phyloP scores from a whole-genome alignment of 208 protist genomes.

The Leptomonas seymouri region DNA sequence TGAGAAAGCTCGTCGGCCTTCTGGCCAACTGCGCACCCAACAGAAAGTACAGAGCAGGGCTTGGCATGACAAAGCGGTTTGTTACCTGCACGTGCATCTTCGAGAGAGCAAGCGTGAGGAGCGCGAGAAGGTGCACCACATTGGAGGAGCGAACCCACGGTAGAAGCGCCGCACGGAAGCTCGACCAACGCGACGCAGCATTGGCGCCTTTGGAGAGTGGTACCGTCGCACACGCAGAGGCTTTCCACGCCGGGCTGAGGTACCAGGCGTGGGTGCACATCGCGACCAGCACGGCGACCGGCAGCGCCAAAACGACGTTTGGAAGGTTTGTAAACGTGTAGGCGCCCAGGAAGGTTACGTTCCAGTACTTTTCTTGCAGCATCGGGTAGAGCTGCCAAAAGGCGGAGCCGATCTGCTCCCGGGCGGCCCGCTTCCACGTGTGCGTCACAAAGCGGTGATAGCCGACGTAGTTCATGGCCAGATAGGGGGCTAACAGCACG shows the following conservation, averaged over 20 bases:
- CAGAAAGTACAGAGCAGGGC: constrained; percentile 73
- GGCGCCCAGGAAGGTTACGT: constrained; percentile 61
- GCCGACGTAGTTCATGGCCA: constrained; percentile 61
- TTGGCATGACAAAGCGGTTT: constrained; percentile 73
- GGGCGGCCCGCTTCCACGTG: constrained; percentile 29
- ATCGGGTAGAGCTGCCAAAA: constrained; percentile 72
- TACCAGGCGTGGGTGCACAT: constrained; percentile 34
- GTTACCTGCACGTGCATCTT: constrained; percentile 82
- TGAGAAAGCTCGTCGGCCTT: constrained; percentile 31
- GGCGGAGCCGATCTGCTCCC: constrained; percentile 21
- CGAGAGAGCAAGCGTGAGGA: constrained; percentile 51
- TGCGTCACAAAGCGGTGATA: constrained; percentile 49
- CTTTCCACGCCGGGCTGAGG: constrained; percentile 22
- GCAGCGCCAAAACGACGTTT: constrained; percentile 70
- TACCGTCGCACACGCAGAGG: background rate
- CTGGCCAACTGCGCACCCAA: constrained; percentile 49
- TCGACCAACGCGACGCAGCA: background rate
- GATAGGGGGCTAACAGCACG: constrained; percentile 52
- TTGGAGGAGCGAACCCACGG: constrained; percentile 56
- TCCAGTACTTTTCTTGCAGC: constrained; percentile 83
- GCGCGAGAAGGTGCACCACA: constrained; percentile 46
- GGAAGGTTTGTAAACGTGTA: constrained; percentile 66
- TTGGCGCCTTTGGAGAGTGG: background rate
- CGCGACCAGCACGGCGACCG: constrained; percentile 41
- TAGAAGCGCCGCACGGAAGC: background rate